A percentile compares a stretch with the other conserved stretches of the same genome.
These are phyloP conservation scores for Protomyces arabidopsidicola DNA, from an alignment of 1,139 yeast genomes.

Conservation along the genomic window DNA sequence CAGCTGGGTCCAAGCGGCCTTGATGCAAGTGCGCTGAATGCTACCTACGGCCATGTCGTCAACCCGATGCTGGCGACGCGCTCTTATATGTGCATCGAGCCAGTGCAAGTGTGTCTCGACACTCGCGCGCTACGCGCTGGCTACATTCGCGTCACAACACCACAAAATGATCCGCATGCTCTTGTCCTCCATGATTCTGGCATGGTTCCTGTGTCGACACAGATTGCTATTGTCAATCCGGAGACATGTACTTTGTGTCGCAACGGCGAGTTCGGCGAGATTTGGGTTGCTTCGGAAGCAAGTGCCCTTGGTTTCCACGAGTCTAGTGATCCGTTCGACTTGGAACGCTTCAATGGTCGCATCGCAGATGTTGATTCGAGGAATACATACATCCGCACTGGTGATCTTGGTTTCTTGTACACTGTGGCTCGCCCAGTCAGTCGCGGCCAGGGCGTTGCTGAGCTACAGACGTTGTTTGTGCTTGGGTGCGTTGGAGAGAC, in stretches of 20 bases:
- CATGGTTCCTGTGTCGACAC: conserved; percentile 91
- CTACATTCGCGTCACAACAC: conserved; percentile 68
- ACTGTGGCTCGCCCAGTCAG: conserved; percentile 52
- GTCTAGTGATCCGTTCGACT: conserved; percentile 45
- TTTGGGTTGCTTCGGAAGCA: conserved; percentile 92
- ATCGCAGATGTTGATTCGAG: conserved; percentile 60
- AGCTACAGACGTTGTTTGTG: conserved; percentile 76
- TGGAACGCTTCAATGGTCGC: conserved; percentile 53
- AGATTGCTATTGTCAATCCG: conserved; percentile 90
- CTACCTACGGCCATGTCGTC: conserved; percentile 71
- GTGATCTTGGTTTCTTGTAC: conserved; percentile 89
- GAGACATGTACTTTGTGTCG: conserved; percentile 74
- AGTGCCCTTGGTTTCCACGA: conserved; percentile 61
- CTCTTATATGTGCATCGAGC: conserved; percentile 83
- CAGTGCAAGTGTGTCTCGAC: conserved; percentile 80
- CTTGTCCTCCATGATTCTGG: conserved; percentile 89
- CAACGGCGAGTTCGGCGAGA: conserved; percentile 95
- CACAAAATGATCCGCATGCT: conserved; percentile 49
- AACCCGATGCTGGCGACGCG: conserved; percentile 83
- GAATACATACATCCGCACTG: conserved; percentile 73
- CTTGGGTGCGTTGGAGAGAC: conserved; percentile 84
- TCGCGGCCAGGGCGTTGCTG: conserved; percentile 46
- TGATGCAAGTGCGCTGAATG: conserved; percentile 65
- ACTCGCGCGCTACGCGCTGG: conserved; percentile 88
- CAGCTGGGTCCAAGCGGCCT: conserved; percentile 63